Percentiles rank a stretch among this genome's conserved stretches.
These are phyloP conservation scores for Gentiana dahurica DNA, from an alignment of 257 asterid species.

Conservation along the genomic window DNA sequence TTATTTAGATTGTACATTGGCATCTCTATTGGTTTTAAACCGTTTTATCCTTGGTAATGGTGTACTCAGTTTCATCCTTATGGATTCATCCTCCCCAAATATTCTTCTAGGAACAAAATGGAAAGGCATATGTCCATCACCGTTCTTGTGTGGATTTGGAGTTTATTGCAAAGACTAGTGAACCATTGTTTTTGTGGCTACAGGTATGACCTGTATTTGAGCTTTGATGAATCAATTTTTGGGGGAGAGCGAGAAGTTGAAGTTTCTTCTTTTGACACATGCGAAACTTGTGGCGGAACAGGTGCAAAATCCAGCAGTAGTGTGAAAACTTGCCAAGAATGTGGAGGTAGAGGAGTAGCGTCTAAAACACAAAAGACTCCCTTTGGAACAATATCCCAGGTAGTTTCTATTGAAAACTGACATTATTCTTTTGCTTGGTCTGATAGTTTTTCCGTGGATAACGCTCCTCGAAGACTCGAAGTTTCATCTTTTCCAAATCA, in stretches of 20 bases:
- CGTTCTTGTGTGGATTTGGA: not conserved
- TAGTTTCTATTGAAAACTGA: slow-evolving; percentile 15
- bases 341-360: slow-evolving; percentile 84
- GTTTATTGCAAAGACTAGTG: slow-evolving; percentile 3
- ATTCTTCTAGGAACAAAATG: too few relatives aligned
- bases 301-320: slow-evolving; percentile 74
- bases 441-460: not conserved
- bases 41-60: too few relatives aligned
- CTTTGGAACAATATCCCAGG: slow-evolving; percentile 92
- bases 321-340: slow-evolving; percentile 47
- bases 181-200: slow-evolving; percentile 9
- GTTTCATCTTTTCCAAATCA: too few relatives aligned
- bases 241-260: slow-evolving; percentile 67
- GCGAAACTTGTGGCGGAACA: slow-evolving; percentile 80
- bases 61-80: too few relatives aligned
- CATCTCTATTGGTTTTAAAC: too few relatives aligned
- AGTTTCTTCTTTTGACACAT: slow-evolving; percentile 48
- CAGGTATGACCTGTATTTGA: slow-evolving; percentile 70
- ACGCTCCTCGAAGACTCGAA: too few relatives aligned
- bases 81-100: too few relatives aligned
- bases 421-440: not conserved
- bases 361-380: slow-evolving; percentile 72
- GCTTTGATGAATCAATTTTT: slow-evolving; percentile 79
- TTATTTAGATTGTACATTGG: too few relatives aligned
- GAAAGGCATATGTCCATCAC: too few relatives aligned